These are phyloP conservation scores for Artemisia argyi DNA, from an alignment of 129 eudicot genomes.

Conservation along the genomic window DNA sequence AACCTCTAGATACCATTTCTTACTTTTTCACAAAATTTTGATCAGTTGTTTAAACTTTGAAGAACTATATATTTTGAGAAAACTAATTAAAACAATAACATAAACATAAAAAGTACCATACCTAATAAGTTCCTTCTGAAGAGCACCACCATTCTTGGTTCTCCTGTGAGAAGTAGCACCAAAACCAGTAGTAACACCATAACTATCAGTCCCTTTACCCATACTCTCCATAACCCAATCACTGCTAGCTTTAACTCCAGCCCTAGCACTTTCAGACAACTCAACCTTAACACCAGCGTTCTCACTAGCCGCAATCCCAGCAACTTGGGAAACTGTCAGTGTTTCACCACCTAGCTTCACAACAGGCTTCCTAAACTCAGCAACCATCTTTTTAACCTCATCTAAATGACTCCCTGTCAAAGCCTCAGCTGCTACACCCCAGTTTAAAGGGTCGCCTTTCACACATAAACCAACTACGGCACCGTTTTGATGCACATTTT, in stretches of 20 bases:
- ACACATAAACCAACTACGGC: slow-evolving; percentile 33
- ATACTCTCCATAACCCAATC: slow-evolving; percentile 63
- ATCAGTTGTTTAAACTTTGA: too few species aligned
- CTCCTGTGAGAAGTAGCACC: slow-evolving; percentile 60
- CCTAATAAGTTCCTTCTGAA: slow-evolving; percentile 59
- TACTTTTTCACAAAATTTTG: too few species aligned
- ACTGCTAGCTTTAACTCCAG: slow-evolving; percentile 51
- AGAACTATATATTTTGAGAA: too few species aligned
- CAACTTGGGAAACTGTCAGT: slow-evolving; percentile 66
- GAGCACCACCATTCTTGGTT: slow-evolving; percentile 61
- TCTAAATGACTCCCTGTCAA: slow-evolving; percentile 76
- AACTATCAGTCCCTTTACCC: slow-evolving; percentile 55
- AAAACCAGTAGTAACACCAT: slow-evolving; percentile 59
- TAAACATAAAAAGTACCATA: neutral
- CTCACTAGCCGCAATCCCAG: slow-evolving; percentile 57
- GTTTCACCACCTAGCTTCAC: slow-evolving; percentile 70
- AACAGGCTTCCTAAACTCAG: slow-evolving; percentile 67
- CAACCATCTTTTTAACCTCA: slow-evolving; percentile 80
- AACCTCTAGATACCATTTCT: too few species aligned
- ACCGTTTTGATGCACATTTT: slow-evolving; percentile 37
- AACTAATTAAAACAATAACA: too few species aligned
- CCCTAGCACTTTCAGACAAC: slow-evolving; percentile 59
- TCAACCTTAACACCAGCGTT: slow-evolving; percentile 53
- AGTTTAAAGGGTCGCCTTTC: slow-evolving; percentile 61
- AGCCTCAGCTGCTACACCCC: slow-evolving; percentile 71